Conservation (phyloP, 2,329 filamentous ascomycete genomes). For the Aspergillus fumigatus region DNA sequence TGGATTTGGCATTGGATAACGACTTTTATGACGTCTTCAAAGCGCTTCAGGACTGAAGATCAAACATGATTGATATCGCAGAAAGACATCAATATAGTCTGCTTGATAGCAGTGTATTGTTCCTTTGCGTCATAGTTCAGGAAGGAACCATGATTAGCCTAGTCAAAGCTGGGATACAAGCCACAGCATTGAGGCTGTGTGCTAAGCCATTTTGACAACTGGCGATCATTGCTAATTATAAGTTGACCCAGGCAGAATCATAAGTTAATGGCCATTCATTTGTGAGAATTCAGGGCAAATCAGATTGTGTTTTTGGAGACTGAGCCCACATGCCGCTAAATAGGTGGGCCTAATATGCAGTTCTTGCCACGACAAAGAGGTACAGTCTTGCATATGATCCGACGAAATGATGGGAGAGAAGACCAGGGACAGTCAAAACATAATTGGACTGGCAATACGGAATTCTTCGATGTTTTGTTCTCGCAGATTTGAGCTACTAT, state of each 20-base stretch:
- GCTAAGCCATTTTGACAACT: background rate
- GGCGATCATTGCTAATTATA: background rate
- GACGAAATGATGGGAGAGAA: too few species aligned
- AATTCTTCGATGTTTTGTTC: background rate
- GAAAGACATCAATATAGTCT: too few species aligned
- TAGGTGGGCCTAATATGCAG: background rate
- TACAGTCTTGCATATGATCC: background rate
- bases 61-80: background rate
- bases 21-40: too few species aligned
- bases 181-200: background rate
- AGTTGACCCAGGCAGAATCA: background rate
- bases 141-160: background rate
- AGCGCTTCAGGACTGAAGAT: background rate
- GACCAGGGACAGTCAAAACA: too few species aligned
- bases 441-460: background rate
- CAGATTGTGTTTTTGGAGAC: background rate
- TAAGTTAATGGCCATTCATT: background rate
- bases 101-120: background rate
- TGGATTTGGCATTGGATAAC: too few species aligned
- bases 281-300: background rate
- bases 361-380: background rate
- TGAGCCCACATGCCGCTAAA: background rate
- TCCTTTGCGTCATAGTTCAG: background rate
- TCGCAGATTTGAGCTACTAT: background rate
- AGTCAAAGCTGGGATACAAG: background rate